Percentiles rank a stretch among this genome's conserved stretches.
phyloP scores from a whole-genome alignment of 2,329 filamentous ascomycete genomes.

The Xylaria sp. region DNA sequence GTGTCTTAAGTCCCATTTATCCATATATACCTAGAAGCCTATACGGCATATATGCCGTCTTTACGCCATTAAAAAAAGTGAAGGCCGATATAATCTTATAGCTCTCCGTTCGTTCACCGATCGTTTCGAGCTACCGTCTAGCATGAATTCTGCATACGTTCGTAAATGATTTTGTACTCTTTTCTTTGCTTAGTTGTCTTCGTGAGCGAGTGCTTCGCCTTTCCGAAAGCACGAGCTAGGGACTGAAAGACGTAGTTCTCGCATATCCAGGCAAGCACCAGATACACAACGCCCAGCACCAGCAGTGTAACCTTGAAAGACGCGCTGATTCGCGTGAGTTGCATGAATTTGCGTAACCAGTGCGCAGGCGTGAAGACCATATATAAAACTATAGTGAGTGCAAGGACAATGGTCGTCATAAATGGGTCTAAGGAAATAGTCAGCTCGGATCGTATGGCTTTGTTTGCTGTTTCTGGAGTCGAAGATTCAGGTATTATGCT shows the following conservation, averaged over 20 bases:
- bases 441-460: conserved; percentile 30
- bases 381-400: conserved; percentile 75
- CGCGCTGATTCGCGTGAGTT: conserved; percentile 80
- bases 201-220: conserved; percentile 65
- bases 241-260: conserved; percentile 77
- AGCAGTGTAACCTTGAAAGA: conserved; percentile 80
- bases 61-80: neutral
- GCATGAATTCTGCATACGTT: conserved; percentile 65
- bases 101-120: neutral
- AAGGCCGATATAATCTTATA: neutral
- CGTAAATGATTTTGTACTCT: conserved; percentile 83
- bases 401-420: conserved; percentile 76
- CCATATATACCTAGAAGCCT: neutral
- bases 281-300: conserved; percentile 73
- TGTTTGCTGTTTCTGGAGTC: neutral
- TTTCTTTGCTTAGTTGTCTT: conserved; percentile 80
- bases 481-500: neutral
- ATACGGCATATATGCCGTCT: neutral
- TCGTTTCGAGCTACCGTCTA: neutral
- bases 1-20: neutral
- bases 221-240: conserved; percentile 74
- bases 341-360: conserved; percentile 80
- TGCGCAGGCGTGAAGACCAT: conserved; percentile 81
- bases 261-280: conserved; percentile 74
- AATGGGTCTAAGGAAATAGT: conserved; percentile 76